Evolutionary conservation across 257 asterid species (phyloP).

Genomic region (Cordia subcordata): DNA sequence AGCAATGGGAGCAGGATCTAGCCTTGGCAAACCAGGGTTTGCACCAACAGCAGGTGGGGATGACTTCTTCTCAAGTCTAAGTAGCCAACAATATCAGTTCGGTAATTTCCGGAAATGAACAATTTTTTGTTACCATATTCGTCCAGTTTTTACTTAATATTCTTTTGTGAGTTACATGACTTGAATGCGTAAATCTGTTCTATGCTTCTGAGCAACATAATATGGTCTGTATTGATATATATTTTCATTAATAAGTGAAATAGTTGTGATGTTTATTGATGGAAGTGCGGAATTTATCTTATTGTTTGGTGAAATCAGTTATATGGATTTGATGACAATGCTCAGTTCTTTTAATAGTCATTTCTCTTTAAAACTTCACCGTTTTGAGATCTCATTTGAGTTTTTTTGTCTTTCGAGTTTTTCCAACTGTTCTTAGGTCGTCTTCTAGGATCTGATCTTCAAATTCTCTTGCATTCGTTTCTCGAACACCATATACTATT

Average conservation of each 20-base stretch:
- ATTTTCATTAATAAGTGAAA: not conserved
- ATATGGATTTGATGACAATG: no score
- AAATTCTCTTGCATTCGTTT: no score
- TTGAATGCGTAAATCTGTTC: not conserved
- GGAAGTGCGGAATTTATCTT: not conserved
- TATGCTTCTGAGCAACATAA: not conserved
- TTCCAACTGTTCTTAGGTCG: no score
- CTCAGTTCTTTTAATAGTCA: no score
- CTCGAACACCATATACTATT: no score
- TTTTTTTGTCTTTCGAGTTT: no score
- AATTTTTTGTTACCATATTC: not conserved
- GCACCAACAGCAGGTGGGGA: constrained; percentile 34
- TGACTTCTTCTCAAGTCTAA: constrained; percentile 68
- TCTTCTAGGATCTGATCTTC: no score
- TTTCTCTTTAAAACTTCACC: no score
- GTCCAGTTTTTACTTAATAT: not conserved
- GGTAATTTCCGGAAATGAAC: constrained; percentile 68
- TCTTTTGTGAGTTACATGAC: not conserved
- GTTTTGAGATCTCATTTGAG: no score
- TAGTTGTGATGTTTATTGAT: not conserved
- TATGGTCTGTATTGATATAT: not conserved
- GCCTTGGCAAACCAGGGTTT: constrained; percentile 47
- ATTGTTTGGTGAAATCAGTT: no score
- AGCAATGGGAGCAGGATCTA: constrained; percentile 63
- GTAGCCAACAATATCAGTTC: constrained; percentile 55